Evolutionary conservation across 2,329 filamentous ascomycete species (phyloP).

Genomic region (Aspergillus sojae): DNA sequence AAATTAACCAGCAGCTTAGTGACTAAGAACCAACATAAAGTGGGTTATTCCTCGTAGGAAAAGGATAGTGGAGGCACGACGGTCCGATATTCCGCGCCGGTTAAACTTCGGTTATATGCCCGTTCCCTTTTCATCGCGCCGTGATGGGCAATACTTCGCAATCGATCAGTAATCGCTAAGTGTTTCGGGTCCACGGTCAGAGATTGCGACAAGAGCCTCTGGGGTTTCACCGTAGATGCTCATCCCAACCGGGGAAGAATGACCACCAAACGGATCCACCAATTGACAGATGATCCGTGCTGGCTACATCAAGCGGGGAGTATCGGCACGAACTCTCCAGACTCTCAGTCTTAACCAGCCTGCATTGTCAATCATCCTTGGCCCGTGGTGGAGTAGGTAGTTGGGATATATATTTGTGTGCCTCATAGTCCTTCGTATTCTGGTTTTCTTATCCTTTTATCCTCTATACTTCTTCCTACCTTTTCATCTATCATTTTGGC

Average conservation of each 20-base stretch:
- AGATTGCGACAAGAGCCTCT: neutral
- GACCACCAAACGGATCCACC: constrained; percentile 1
- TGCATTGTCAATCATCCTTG: neutral
- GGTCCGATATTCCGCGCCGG: constrained; percentile 28
- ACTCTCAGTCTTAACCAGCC: neutral
- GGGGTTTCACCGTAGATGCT: neutral
- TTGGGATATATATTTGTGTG: neutral
- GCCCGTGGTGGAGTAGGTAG: neutral
- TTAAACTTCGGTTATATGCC: constrained; percentile 30
- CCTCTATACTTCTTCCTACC: neutral
- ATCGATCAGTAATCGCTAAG: too few species aligned
- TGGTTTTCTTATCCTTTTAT: neutral
- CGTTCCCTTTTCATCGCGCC: constrained; percentile 25
- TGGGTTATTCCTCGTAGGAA: neutral
- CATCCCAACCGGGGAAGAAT: constrained; percentile 2
- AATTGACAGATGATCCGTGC: constrained; percentile 1
- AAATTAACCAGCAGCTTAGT: neutral
- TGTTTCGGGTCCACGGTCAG: neutral
- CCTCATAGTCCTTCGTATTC: neutral
- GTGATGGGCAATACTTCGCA: neutral
- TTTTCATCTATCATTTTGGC: neutral
- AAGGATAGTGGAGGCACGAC: constrained; percentile 6
- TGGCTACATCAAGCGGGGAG: constrained; percentile 8
- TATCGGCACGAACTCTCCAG: neutral
- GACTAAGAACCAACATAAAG: too few species aligned